Evolutionary conservation across 331 rosid species (phyloP).

Genomic region (Acacia concinna): DNA sequence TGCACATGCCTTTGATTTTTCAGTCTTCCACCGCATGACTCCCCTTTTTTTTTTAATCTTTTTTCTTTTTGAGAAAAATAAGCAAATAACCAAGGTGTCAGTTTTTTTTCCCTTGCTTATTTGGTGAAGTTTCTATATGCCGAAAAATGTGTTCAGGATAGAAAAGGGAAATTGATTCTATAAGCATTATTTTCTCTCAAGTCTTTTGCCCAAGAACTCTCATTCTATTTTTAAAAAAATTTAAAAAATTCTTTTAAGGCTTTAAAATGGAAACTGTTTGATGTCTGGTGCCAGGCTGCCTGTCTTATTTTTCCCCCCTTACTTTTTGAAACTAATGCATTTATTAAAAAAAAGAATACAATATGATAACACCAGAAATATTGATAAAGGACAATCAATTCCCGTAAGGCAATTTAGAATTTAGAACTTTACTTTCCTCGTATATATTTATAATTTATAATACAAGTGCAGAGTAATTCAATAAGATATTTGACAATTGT

Average conservation of each 20-base stretch:
- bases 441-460: too few relatives aligned
- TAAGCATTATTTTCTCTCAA: not conserved
- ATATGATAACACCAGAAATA: too few relatives aligned
- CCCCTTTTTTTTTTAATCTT: not conserved
- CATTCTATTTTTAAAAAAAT: too few relatives aligned
- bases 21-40: not conserved
- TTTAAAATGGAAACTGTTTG: not conserved
- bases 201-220: not conserved
- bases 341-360: too few relatives aligned
- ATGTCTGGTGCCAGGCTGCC: not conserved
- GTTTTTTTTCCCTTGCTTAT: not conserved
- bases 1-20: too few relatives aligned
- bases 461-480: too few relatives aligned
- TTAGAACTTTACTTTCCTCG: too few relatives aligned
- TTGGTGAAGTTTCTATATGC: not conserved
- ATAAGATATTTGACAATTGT: too few relatives aligned
- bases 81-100: not conserved
- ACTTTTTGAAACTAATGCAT: not conserved
- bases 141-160: not conserved
- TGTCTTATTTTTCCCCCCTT: too few relatives aligned
- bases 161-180: not conserved
- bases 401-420: too few relatives aligned
- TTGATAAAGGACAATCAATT: too few relatives aligned
- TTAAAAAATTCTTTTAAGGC: not conserved
- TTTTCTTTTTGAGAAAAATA: not conserved